phyloP scores from a whole-genome alignment of 2,329 filamentous ascomycete genomes.

The Xylaria sp. region DNA sequence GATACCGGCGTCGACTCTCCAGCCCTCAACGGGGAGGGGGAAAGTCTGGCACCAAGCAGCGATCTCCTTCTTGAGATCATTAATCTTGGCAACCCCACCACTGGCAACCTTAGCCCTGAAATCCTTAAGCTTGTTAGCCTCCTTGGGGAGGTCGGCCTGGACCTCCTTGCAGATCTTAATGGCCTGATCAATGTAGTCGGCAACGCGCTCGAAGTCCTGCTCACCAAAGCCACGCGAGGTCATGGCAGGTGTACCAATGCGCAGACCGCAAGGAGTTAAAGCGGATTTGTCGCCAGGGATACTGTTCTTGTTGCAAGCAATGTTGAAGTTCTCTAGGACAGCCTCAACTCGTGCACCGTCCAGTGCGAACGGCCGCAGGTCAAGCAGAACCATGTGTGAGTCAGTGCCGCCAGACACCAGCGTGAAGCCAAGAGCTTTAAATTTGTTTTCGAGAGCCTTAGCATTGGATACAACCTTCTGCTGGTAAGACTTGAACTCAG shows the following conservation, averaged over 20 bases:
- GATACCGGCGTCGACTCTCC: slow-evolving; percentile 69
- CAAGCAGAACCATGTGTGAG: slow-evolving; percentile 95
- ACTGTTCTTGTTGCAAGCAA: slow-evolving; percentile 99
- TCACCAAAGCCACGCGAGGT: slow-evolving; percentile 93
- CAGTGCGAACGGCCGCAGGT: slow-evolving; percentile 85
- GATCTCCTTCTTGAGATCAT: slow-evolving; percentile 88
- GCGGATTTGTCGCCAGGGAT: slow-evolving; percentile 98
- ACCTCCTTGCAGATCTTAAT: slow-evolving; percentile 92
- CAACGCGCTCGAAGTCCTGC: slow-evolving; percentile 91
- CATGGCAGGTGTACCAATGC: slow-evolving; percentile 98
- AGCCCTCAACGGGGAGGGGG: slow-evolving; percentile 87
- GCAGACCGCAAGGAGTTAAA: slow-evolving; percentile 91
- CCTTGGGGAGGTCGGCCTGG: slow-evolving; percentile 87
- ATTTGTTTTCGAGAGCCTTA: slow-evolving; percentile 85
- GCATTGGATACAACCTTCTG: slow-evolving; percentile 92
- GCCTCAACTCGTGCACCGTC: slow-evolving; percentile 96
- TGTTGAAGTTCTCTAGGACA: slow-evolving; percentile 97
- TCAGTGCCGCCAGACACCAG: slow-evolving; percentile 96
- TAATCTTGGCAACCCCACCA: slow-evolving; percentile 83
- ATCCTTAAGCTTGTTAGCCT: slow-evolving; percentile 99
- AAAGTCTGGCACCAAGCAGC: slow-evolving; percentile 86
- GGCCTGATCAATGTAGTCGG: slow-evolving; percentile 85
- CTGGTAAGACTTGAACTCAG: slow-evolving; percentile 95
- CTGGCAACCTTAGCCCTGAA: slow-evolving; percentile 92
- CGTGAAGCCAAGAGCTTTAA: slow-evolving; percentile 90